Percentiles rank a stretch among this genome's conserved stretches.
phyloP scores from a whole-genome alignment of 2,329 filamentous ascomycete species.

The Talaromyces sp. region DNA sequence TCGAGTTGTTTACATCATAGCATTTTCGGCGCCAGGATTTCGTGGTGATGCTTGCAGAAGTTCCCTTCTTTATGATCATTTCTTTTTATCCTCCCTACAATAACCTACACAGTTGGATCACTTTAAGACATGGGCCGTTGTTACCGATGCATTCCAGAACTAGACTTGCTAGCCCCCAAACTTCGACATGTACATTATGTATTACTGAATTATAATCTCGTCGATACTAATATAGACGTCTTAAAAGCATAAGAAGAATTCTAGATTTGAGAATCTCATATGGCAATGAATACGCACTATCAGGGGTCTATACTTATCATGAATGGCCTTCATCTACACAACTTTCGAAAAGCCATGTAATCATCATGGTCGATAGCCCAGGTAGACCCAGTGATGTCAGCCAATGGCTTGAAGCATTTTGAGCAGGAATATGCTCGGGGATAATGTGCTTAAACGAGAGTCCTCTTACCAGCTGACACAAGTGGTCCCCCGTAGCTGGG shows the following conservation, averaged over 20 bases:
- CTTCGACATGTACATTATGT: slow-evolving; percentile 2
- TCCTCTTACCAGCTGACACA: too few relatives aligned
- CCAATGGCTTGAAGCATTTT: not conserved
- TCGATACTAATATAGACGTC: not conserved
- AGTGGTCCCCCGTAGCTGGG: not conserved
- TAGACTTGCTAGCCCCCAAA: not conserved
- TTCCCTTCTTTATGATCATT: not conserved
- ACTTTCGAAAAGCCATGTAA: not conserved
- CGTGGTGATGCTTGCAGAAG: slow-evolving; percentile 7
- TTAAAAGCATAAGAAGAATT: not conserved
- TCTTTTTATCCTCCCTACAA: not conserved
- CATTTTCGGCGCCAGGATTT: slow-evolving; percentile 17
- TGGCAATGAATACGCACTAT: not conserved
- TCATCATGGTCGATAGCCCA: not conserved
- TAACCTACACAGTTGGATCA: not conserved
- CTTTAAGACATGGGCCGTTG: not conserved
- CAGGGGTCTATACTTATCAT: not conserved
- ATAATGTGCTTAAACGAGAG: not conserved
- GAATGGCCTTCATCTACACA: not conserved
- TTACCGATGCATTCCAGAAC: not conserved
- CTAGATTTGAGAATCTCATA: not conserved
- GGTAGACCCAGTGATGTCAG: too few relatives aligned
- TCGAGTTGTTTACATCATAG: slow-evolving; percentile 11
- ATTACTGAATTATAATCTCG: not conserved
- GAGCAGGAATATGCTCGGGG: not conserved